Evolutionary conservation across 2,329 filamentous ascomycete species (phyloP).

Genomic region (Apiospora koreana): DNA sequence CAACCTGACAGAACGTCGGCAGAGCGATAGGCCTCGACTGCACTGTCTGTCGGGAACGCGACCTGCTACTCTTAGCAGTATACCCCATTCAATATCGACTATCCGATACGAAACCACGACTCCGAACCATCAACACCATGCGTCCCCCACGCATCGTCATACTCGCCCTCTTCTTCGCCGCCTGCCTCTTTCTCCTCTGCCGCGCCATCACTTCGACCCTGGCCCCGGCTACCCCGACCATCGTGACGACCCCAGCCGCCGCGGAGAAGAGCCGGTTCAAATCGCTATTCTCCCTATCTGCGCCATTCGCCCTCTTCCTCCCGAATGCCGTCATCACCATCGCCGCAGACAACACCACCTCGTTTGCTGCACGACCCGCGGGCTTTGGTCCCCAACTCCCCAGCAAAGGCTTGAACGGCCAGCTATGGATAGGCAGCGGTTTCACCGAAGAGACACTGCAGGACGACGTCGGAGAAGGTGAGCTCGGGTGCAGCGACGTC

Average conservation of each 20-base stretch:
- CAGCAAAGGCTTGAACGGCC: conserved; percentile 76
- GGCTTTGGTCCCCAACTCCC: conserved; percentile 86
- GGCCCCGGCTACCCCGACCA: conserved; percentile 27
- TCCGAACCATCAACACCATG: conserved; percentile 40
- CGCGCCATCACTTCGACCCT: conserved; percentile 49
- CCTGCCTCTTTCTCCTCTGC: conserved; percentile 56
- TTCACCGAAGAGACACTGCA: conserved; percentile 78
- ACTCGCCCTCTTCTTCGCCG: conserved; percentile 54
- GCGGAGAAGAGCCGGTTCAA: conserved; percentile 47
- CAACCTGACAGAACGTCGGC: background rate
- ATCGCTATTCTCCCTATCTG: conserved; percentile 69
- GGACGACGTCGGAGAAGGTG: conserved; percentile 70
- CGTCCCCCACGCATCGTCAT: conserved; percentile 56
- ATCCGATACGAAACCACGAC: background rate
- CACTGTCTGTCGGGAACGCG: background rate
- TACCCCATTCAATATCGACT: background rate
- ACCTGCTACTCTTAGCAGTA: background rate
- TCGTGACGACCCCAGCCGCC: conserved; percentile 22
- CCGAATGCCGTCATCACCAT: conserved; percentile 94
- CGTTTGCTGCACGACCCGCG: conserved; percentile 89
- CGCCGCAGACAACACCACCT: conserved; percentile 97
- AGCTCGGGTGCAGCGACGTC: conserved; percentile 93
- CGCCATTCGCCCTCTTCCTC: conserved; percentile 86
- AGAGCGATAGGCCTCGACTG: background rate
- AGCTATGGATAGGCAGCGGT: conserved; percentile 90